phyloP scores from a whole-genome alignment of 2,329 filamentous ascomycete species.

The Exserohilum rostratum region DNA sequence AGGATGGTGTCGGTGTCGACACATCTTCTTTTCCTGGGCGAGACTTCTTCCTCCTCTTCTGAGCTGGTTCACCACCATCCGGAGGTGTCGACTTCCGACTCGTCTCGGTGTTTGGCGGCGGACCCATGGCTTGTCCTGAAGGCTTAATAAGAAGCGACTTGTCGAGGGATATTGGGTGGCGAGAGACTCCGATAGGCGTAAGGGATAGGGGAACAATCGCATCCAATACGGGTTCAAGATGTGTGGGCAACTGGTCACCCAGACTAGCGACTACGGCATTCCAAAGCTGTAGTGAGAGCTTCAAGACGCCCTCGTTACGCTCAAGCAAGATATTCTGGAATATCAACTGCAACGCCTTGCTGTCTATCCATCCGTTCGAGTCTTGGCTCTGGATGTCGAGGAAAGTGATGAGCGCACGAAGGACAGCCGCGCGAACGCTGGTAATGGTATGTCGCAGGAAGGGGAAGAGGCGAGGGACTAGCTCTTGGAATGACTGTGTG shows the following conservation, averaged over 20 bases:
- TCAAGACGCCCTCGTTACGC: conserved; percentile 81
- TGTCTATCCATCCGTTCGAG: conserved; percentile 89
- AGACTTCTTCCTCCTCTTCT: conserved; percentile 81
- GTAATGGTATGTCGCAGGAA: conserved; percentile 98
- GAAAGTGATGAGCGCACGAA: conserved; percentile 92
- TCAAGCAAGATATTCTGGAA: conserved; percentile 97
- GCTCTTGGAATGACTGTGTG: conserved; percentile 85
- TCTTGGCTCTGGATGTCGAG: conserved; percentile 80
- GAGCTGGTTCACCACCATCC: conserved; percentile 58
- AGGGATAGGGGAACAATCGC: conserved; percentile 84
- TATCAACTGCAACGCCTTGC: conserved; percentile 82
- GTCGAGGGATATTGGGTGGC: conserved; percentile 92
- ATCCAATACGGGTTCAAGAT: conserved; percentile 77
- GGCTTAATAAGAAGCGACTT: conserved; percentile 87
- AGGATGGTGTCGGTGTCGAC: conserved; percentile 61
- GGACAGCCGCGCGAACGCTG: conserved; percentile 88
- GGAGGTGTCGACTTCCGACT: conserved; percentile 43
- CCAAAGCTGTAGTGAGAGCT: conserved; percentile 87
- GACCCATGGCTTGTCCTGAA: conserved; percentile 81
- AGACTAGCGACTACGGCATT: conserved; percentile 74
- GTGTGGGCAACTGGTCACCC: conserved; percentile 68
- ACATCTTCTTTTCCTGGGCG: conserved; percentile 72
- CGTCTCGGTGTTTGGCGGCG: conserved; percentile 44
- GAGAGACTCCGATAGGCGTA: conserved; percentile 89
- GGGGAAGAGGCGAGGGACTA: conserved; percentile 92